phyloP scores from a whole-genome alignment of 225 moss, liverwort and hornwort genomes.

The Climacium dendroides region DNA sequence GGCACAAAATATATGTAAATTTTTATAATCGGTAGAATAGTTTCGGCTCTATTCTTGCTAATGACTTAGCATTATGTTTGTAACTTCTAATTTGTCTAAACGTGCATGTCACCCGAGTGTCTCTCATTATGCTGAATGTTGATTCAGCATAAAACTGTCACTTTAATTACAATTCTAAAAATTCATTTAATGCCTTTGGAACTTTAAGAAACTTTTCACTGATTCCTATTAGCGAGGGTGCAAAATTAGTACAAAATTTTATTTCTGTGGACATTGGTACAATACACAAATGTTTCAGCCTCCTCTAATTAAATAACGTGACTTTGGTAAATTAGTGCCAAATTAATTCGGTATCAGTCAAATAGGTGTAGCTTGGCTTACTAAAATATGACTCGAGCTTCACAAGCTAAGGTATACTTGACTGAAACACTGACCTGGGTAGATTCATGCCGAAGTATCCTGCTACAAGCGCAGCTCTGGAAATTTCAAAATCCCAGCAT shows the following conservation, averaged over 20 bases:
- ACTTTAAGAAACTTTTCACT: not conserved
- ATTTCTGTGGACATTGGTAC: not conserved
- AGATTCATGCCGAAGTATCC: conserved; percentile 91
- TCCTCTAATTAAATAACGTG: not conserved
- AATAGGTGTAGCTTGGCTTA: not conserved
- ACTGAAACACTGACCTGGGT: conserved; percentile 12
- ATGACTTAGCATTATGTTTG: not conserved
- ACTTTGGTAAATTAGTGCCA: not conserved
- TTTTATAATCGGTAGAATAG: not conserved
- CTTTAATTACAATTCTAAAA: not conserved
- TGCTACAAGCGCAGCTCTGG: conserved; percentile 54
- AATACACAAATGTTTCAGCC: not conserved
- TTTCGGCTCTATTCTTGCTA: not conserved
- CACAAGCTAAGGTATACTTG: not conserved
- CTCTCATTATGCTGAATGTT: not conserved
- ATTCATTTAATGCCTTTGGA: not conserved
- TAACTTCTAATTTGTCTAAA: not conserved
- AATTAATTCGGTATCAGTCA: not conserved
- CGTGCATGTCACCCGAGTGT: not conserved
- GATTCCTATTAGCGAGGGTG: not conserved
- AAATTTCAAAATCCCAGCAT: not conserved
- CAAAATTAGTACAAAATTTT: not conserved
- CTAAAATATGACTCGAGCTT: not conserved
- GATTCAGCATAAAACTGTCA: not conserved
- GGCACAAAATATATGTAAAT: not conserved